Conservation (phyloP, 805 yeast genomes). For the Yarrowia keelungensis region DNA sequence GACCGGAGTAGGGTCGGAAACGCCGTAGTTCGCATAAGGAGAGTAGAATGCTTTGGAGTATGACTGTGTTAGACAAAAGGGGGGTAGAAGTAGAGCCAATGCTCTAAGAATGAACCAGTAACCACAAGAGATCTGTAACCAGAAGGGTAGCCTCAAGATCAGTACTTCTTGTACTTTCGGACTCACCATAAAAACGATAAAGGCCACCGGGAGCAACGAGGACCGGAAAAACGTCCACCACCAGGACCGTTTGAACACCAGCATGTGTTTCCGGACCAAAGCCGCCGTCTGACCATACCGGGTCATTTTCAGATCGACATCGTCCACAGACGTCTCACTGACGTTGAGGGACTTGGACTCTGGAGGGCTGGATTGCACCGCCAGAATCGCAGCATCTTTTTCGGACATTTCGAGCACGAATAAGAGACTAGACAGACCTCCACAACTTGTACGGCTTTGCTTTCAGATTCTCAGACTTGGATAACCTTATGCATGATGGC, state of each 20-base stretch:
- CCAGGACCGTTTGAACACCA: conserved; percentile 45
- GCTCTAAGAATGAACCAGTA: no score
- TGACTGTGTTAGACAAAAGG: conserved; percentile 42
- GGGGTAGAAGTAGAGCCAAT: no score
- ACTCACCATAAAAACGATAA: conserved; percentile 49
- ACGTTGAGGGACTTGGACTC: conserved; percentile 8
- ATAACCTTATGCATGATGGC: conserved; percentile 23
- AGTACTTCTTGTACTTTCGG: no score
- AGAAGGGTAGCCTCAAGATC: no score
- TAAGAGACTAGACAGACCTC: background rate
- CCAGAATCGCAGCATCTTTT: conserved; percentile 10
- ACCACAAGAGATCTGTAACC: no score
- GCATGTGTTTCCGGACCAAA: conserved; percentile 30
- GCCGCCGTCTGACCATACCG: conserved; percentile 12
- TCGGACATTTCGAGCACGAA: conserved; percentile 9
- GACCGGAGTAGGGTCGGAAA: conserved; percentile 47
- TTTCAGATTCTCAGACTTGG: background rate
- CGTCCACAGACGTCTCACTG: conserved; percentile 8
- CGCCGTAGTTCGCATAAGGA: conserved; percentile 48
- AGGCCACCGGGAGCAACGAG: conserved; percentile 48
- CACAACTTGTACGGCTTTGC: background rate
- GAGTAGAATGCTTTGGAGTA: conserved; percentile 49
- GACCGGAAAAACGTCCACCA: conserved; percentile 49
- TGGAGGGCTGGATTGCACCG: conserved; percentile 15
- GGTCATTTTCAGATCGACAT: conserved; percentile 10